Conservation (phyloP, 305 asterid genomes). For the Solanum hybrid region DNA sequence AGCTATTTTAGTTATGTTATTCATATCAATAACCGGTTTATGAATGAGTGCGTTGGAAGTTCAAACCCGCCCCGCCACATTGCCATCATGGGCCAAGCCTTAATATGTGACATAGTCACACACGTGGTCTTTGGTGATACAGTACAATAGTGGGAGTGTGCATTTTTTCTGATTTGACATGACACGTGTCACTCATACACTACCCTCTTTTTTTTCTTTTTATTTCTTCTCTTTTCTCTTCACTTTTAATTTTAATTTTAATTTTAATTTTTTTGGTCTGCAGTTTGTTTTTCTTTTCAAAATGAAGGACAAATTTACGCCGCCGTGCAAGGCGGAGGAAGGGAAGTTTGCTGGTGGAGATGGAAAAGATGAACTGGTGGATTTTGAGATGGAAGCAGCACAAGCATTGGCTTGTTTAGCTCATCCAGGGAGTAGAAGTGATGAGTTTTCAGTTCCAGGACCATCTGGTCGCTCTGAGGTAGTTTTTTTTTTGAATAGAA, state of each 20-base stretch:
- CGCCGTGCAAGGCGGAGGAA: background rate
- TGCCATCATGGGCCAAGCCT: background rate
- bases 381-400: slow-evolving; percentile 31
- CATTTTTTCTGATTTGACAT: background rate
- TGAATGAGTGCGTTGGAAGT: background rate
- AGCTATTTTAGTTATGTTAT: too few species aligned
- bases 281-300: background rate
- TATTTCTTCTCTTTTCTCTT: background rate
- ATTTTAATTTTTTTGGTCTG: background rate
- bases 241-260: background rate
- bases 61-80: background rate
- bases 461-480: slow-evolving; percentile 1
- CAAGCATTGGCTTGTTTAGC: slow-evolving; percentile 32
- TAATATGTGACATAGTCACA: background rate
- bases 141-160: background rate
- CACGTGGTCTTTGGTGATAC: background rate
- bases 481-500: background rate
- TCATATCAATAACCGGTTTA: background rate
- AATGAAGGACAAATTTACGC: background rate
- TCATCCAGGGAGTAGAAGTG: background rate
- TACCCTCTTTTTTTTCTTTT: background rate
- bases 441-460: background rate
- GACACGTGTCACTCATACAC: background rate
- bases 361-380: slow-evolving; percentile 10
- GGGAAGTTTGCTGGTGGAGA: background rate